These are phyloP conservation scores for Leucaena leucocephala DNA, from an alignment of 306 rosid genomes.

Conservation along the genomic window DNA sequence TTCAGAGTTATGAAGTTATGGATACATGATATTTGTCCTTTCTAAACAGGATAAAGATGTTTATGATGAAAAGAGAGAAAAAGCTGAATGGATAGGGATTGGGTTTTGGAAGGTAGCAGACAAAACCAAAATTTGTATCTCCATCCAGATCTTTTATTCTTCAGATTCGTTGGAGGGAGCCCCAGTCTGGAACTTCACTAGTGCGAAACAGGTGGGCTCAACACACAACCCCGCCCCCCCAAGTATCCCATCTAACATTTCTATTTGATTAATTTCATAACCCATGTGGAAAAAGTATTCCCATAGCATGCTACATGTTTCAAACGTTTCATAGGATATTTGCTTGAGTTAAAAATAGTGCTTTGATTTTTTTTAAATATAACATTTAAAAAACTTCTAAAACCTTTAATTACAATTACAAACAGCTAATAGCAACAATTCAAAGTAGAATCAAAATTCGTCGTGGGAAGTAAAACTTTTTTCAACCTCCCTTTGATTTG, in stretches of 20 bases:
- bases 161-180: not conserved
- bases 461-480: not conserved
- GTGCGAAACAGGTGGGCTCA: not conserved
- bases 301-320: not conserved
- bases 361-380: not conserved
- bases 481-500: no score
- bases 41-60: slow-evolving; percentile 39
- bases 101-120: slow-evolving; percentile 40
- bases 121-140: slow-evolving; percentile 37
- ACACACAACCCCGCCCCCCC: no score
- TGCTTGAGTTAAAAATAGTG: not conserved
- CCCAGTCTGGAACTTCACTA: not conserved
- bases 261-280: not conserved
- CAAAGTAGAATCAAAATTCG: not conserved
- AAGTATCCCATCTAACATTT: not conserved
- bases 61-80: slow-evolving; percentile 19
- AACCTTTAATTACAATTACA: not conserved
- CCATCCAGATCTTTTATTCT: slow-evolving; percentile 34
- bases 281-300: not conserved
- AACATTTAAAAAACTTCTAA: not conserved
- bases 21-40: slow-evolving; percentile 35
- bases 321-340: not conserved
- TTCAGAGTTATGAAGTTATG: not conserved
- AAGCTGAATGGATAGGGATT: slow-evolving; percentile 40
- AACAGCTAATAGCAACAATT: not conserved